Evolutionary conservation across 768 basidiomycete genomes (phyloP).

Genomic region (Amylocystis lapponica): DNA sequence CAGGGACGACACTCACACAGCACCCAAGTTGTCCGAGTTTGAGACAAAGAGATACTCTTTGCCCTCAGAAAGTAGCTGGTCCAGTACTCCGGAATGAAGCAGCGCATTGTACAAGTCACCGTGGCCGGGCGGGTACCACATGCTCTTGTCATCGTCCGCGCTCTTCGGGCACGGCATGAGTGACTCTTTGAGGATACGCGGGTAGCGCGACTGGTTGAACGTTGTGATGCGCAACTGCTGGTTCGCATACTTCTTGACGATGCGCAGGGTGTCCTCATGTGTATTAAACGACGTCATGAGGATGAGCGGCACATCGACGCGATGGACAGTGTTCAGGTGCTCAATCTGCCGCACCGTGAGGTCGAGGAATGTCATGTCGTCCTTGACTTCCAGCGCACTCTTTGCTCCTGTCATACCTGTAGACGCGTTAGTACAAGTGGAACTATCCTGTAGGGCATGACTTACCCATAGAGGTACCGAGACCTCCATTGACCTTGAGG

Average conservation of each 20-base stretch:
- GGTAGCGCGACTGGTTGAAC: slow-evolving; percentile 93
- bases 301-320: slow-evolving; percentile 92
- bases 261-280: slow-evolving; percentile 90
- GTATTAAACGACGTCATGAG: slow-evolving; percentile 99
- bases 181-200: slow-evolving; percentile 86
- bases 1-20: slow-evolving; percentile 50
- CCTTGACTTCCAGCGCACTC: slow-evolving; percentile 91
- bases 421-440: not conserved
- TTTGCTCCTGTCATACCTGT: slow-evolving; percentile 82
- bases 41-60: slow-evolving; percentile 98
- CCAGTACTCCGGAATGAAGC: slow-evolving; percentile 83
- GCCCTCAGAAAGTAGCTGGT: slow-evolving; percentile 83
- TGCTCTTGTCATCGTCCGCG: slow-evolving; percentile 77
- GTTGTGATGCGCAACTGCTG: slow-evolving; percentile 90
- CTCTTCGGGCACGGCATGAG: slow-evolving; percentile 78
- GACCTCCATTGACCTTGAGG: slow-evolving; percentile 92
- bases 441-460: slow-evolving; percentile 3
- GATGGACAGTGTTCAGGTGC: slow-evolving; percentile 81
- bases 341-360: slow-evolving; percentile 92
- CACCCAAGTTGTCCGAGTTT: slow-evolving; percentile 96
- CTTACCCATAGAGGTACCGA: slow-evolving; percentile 85
- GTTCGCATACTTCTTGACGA: slow-evolving; percentile 95
- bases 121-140: slow-evolving; percentile 98
- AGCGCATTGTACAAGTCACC: slow-evolving; percentile 95
- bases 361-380: slow-evolving; percentile 97